A percentile compares a stretch with the other conserved stretches of the same genome.
Evolutionary conservation across 257 asterid species (phyloP).

Genomic region (Solanum chiquidenum): DNA sequence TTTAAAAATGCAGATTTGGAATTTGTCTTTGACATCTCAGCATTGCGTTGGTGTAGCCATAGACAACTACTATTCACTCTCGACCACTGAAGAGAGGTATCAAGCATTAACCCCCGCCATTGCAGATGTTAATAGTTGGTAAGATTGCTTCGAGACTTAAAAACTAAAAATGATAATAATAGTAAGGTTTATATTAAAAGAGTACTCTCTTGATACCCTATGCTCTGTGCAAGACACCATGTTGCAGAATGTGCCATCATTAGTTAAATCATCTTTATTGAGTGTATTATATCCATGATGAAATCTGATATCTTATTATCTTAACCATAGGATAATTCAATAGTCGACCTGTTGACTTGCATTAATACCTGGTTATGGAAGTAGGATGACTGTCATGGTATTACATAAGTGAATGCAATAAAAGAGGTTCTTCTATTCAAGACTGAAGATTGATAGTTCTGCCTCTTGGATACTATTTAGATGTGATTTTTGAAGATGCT

Average conservation of each 20-base stretch:
- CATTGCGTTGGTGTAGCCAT: constrained; percentile 97
- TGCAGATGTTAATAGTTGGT: constrained; percentile 96
- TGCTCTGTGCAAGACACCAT: constrained; percentile 41
- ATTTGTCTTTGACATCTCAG: constrained; percentile 78
- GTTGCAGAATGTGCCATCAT: constrained; percentile 31
- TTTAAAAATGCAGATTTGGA: constrained; percentile 98
- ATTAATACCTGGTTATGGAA: constrained; percentile 11
- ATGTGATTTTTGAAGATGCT: not conserved
- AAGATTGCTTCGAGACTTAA: constrained; percentile 97
- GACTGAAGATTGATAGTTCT: not conserved
- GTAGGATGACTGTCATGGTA: not conserved
- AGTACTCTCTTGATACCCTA: constrained; percentile 52
- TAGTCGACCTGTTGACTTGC: constrained; percentile 4
- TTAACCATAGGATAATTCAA: constrained; percentile 10
- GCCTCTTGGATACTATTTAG: not conserved
- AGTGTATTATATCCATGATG: constrained; percentile 20
- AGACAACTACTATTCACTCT: constrained; percentile 75
- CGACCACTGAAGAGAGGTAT: constrained; percentile 93
- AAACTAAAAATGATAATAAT: constrained; percentile 56
- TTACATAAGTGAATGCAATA: not conserved
- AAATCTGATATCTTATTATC: constrained; percentile 2
- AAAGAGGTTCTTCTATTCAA: not conserved
- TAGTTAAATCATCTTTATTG: constrained; percentile 33
- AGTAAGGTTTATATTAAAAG: constrained; percentile 32
- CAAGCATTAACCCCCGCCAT: constrained; percentile 84